Percentiles rank a stretch among this genome's conserved stretches.
phyloP scores from a whole-genome alignment of 129 eudicot species.

The Apium graveolens region DNA sequence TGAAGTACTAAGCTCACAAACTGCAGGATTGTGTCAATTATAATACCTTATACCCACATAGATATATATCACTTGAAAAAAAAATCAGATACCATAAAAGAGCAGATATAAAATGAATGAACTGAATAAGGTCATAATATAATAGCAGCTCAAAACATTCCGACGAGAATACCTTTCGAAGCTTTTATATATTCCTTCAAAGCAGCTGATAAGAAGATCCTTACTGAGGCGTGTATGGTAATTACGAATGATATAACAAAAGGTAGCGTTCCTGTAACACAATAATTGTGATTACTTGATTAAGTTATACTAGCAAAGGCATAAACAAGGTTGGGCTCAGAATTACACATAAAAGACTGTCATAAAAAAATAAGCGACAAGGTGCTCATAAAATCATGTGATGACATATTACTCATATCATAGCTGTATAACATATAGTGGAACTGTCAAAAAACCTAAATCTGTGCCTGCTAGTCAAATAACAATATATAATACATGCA shows the following conservation, averaged over 20 bases:
- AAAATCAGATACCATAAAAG: background rate
- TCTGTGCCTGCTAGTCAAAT: background rate
- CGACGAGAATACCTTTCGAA: constrained; percentile 53
- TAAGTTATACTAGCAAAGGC: background rate
- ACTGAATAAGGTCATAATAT: background rate
- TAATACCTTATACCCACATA: background rate
- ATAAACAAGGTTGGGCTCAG: background rate
- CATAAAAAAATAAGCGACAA: background rate
- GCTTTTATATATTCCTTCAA: constrained; percentile 58
- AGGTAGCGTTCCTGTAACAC: constrained; percentile 73
- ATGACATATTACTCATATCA: background rate
- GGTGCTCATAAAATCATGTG: background rate
- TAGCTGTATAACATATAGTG: background rate
- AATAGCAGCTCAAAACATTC: background rate
- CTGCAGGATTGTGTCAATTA: background rate
- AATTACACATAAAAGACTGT: background rate
- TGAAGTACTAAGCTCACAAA: background rate
- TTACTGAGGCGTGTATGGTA: constrained; percentile 43
- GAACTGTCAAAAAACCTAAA: background rate
- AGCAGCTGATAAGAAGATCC: constrained; percentile 62
- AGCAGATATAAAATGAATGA: background rate
- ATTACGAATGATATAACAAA: constrained; percentile 53
- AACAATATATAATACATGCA: background rate
- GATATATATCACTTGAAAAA: background rate
- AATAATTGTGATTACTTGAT: constrained; percentile 8